Base-by-base conservation (phyloP, 805 yeast genomes). In the Sugiyamaella marilandica region DNA sequence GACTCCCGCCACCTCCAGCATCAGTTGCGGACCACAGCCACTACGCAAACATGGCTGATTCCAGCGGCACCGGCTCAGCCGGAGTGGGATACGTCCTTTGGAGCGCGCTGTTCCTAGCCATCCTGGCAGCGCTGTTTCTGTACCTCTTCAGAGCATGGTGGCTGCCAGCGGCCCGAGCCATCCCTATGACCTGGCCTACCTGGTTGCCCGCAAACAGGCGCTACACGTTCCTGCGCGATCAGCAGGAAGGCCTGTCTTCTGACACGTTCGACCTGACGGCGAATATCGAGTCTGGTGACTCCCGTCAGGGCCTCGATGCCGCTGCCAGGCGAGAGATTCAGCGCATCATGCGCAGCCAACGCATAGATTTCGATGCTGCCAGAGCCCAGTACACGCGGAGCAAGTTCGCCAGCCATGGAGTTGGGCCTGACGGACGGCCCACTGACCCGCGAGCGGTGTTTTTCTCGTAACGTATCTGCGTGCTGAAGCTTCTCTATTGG, bases 381-480 rank as follows among this genome's bases (percentile, higher is more conserved):
- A 72, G 95, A 55, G 65, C 78, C 2, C 61, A 73, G 50, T 83
- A 77, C 62, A 76, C 80, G 4, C 72, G 70, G 49, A 57, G 65
- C 13, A 69, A 69, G 56, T 73, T 87, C 64, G 70, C 71, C 1
- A 65, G 70, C 13, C 76, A 84, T 62, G 76, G 74, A 10, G 81
- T 86, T 41, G 84, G 78, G 2, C 75, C 80, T 0, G 83, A 84
- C 64, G 92, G 92, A 0, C 66, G 78, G 47, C 91, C 91, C 0
- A 57, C 73, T 37, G 91, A 85, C 57, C 87, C 90, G 1, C 79
- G 77, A 57, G 77, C 84, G 1, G 80, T 83, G 1, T 59, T 63
- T 36, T 68, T 67, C 50, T 60, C 64, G 10, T 59, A 50, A 24
- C 29, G 29, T 7, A 24, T 24, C 7, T 24, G 29, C 7, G 29